These are phyloP conservation scores for Puccinia coronata DNA, from an alignment of 1,284 basidiomycete genomes.

Conservation along the genomic window DNA sequence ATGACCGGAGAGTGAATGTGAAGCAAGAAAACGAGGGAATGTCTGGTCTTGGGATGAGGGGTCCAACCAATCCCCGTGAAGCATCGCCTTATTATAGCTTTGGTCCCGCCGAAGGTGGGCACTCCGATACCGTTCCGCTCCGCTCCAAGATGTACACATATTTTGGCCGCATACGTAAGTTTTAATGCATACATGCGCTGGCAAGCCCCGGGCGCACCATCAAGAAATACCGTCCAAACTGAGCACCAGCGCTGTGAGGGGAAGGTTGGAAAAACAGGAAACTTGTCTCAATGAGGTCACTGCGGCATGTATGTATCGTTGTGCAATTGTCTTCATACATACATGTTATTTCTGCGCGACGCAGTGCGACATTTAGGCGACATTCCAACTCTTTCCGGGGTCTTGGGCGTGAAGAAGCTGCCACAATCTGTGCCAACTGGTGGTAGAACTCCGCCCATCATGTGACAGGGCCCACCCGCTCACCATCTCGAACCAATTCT, in stretches of 20 bases:
- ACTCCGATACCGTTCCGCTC: slow-evolving; percentile 7
- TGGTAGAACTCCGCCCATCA: too few relatives aligned
- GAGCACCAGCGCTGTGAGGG: background rate
- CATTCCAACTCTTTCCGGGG: too few relatives aligned
- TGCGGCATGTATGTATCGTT: too few relatives aligned
- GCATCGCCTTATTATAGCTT: background rate
- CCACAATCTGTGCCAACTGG: too few relatives aligned
- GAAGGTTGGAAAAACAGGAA: background rate
- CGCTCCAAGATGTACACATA: background rate
- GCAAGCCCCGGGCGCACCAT: background rate
- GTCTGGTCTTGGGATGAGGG: too few relatives aligned
- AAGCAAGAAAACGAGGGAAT: too few relatives aligned
- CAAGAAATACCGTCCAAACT: background rate
- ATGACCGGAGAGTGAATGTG: too few relatives aligned
- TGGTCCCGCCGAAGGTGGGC: background rate
- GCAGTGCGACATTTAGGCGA: too few relatives aligned
- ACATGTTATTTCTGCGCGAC: background rate
- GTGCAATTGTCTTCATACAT: background rate
- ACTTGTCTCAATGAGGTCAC: background rate
- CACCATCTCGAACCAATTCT: too few relatives aligned
- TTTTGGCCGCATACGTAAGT: background rate
- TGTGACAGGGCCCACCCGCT: too few relatives aligned
- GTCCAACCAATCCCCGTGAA: too few relatives aligned
- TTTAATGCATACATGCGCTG: background rate
- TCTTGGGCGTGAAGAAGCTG: too few relatives aligned